Evolutionary conservation across 352 stramenopile genomes (phyloP), one percentile per base, ranked within the genome.

Genomic region (Globisporangium cylindrosporum): DNA sequence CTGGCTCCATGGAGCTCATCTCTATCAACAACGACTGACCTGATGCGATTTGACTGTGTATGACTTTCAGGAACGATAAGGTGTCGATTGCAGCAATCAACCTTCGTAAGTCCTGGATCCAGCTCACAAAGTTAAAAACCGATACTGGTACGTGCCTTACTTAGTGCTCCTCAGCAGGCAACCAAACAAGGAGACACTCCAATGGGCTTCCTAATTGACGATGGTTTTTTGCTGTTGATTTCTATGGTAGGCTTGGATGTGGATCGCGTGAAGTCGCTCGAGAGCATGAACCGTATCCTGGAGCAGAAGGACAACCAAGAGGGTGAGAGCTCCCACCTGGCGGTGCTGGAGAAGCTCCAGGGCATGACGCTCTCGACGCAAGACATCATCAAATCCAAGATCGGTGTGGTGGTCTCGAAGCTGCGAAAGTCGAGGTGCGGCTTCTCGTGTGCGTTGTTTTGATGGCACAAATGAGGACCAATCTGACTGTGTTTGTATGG

Each of bases 351-450:
- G 55, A 77, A 85, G 67, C 77, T 93, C 7, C 70, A 80, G 41
- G 77, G 81, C 67, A 88, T 93, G 81, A 73, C 76, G 10, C 68
- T 93, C 67, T 77, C 76, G 57, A 91, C 80, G 1, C 71, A 91
- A 64, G 81, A 94, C 46, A 92, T 94, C 60, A 90, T 93, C 56
- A 80, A 86, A 25, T 90, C 87, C 29, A 91, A 93, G 74, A 82
- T 94, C 49, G 87, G 87, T 48, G 80, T 91, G 27, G 67, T 77
- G 6, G 84, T 94, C 18, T 91, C 81, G 36, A 93, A 89, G 61
- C 68, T 94, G 59, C 87, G 87, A 48, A 93, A 94, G 59, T 90
- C 87, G 3, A 82, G 73, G 82, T 91, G 71, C 54, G 74, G 59
- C 36, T 15, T 25, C 36, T 22, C 49, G 6, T 29, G 9, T 51